phyloP scores from a whole-genome alignment of 768 basidiomycete species.

The Suillus clintonianus region DNA sequence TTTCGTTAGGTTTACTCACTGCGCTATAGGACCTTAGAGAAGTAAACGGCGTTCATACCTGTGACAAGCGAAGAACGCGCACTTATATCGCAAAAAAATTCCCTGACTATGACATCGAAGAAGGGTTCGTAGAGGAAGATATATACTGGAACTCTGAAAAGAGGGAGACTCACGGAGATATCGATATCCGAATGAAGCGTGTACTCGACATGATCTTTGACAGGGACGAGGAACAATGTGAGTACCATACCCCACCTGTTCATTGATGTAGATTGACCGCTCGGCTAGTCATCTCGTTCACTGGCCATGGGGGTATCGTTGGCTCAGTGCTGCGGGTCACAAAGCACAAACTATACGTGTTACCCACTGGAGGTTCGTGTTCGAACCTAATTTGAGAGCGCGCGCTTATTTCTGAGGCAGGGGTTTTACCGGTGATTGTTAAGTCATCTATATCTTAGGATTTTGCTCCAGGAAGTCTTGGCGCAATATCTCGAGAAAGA shows the following conservation, averaged over 20 bases:
- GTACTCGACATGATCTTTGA: constrained; percentile 61
- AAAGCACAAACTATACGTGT: constrained; percentile 43
- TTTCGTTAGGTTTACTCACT: background rate
- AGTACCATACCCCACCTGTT: constrained; percentile 20
- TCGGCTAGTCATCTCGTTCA: constrained; percentile 60
- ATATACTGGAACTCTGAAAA: constrained; percentile 54
- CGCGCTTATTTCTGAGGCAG: constrained; percentile 14
- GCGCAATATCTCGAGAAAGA: background rate
- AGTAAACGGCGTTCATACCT: constrained; percentile 67
- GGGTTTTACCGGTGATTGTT: constrained; percentile 27
- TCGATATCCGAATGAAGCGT: constrained; percentile 46
- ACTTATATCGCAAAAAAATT: constrained; percentile 49
- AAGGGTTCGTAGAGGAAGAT: constrained; percentile 63
- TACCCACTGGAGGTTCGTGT: constrained; percentile 66
- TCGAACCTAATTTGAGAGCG: background rate
- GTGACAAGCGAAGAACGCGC: constrained; percentile 59
- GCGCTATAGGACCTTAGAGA: constrained; percentile 62
- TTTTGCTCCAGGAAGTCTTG: background rate
- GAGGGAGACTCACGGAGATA: constrained; percentile 52
- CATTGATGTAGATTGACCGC: background rate
- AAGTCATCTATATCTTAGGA: constrained; percentile 8
- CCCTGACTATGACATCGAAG: constrained; percentile 56
- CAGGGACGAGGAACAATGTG: constrained; percentile 47
- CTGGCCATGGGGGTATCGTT: constrained; percentile 66
- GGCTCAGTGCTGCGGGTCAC: constrained; percentile 52